Evolutionary conservation across 768 basidiomycete species (phyloP).

Genomic region (Chalciporus sphaerocephalus): DNA sequence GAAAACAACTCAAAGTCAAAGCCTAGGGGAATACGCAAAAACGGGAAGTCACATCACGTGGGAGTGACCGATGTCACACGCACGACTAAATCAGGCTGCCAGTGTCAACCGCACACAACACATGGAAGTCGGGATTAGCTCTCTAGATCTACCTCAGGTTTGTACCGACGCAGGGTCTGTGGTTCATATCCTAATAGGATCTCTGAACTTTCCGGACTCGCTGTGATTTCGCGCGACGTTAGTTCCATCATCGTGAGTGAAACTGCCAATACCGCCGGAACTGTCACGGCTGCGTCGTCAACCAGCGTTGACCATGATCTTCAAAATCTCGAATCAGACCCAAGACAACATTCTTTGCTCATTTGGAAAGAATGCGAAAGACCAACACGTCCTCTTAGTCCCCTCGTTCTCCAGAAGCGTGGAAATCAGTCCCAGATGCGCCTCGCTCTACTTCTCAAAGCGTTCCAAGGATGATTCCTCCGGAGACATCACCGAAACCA

Average conservation of each 20-base stretch:
- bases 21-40: neutral
- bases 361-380: conserved; percentile 1
- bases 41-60: conserved; percentile 16
- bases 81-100: neutral
- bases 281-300: too few relatives aligned
- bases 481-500: conserved; percentile 15
- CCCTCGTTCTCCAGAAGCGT: conserved; percentile 22
- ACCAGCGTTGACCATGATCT: conserved; percentile 16
- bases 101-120: neutral
- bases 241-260: neutral
- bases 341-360: conserved; percentile 22
- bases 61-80: neutral
- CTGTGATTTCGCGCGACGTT: neutral
- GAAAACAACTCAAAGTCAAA: too few relatives aligned
- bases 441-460: conserved; percentile 16
- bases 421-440: conserved; percentile 18
- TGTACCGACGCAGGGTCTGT: neutral
- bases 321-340: conserved; percentile 39
- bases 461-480: conserved; percentile 13
- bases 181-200: neutral
- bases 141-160: too few relatives aligned
- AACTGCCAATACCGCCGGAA: too few relatives aligned
- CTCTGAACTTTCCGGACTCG: neutral
- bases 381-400: conserved; percentile 14
- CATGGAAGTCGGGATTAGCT: too few relatives aligned